Evolutionary conservation across 768 basidiomycete genomes (phyloP), one percentile per base, ranked within the genome.

Genomic region (Collybia mongolica): DNA sequence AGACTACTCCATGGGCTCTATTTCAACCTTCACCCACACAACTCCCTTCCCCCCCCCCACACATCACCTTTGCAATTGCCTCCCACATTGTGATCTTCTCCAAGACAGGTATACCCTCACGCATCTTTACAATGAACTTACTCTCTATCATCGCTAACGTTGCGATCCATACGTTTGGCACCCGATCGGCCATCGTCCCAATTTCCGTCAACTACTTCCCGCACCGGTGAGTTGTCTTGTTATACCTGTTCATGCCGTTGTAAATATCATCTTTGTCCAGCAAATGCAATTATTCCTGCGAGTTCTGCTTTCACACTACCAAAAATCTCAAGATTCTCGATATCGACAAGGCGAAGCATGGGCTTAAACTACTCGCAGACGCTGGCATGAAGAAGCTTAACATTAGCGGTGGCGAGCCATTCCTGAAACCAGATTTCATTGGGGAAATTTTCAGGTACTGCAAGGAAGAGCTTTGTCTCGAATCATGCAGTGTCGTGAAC

Each of bases 241-340:
- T 19, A 17, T 7, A 7, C 24, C 24, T 26, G 39, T 23, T 18
- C 18, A 18, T 41, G 18, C 18, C 39, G 18, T 41, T 9, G 39
- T 11, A 19, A 12, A 23, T 19, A 2, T 29, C 26, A 29, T n/a
- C 15, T 28, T 44, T 28, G 2, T 17, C 28, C 51, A 66, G 65
- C 17, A 54, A 57, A 58, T 67, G 66, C 56, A 75, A 75, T 32
- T 74, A 75, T 19, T 52, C 61, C 6, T 72, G 72, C 28, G 60
- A 66, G 3, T 73, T 75, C 44, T 74, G 73, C 52, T 74, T 75
- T 40, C 73, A 74, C 32, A 75, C 73, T 0, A 61, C 55, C 41
- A 70, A 63, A 12, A 70, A 66, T n/a, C 46, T 63, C 2, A 58
- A 56, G 9, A 69, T 72, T 15, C 61, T 74, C 4, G 63, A 65